A percentile compares a stretch with the other conserved stretches of the same genome.
Conservation (phyloP, 2,329 filamentous ascomycete species). For the Exophiala alcalophila region DNA sequence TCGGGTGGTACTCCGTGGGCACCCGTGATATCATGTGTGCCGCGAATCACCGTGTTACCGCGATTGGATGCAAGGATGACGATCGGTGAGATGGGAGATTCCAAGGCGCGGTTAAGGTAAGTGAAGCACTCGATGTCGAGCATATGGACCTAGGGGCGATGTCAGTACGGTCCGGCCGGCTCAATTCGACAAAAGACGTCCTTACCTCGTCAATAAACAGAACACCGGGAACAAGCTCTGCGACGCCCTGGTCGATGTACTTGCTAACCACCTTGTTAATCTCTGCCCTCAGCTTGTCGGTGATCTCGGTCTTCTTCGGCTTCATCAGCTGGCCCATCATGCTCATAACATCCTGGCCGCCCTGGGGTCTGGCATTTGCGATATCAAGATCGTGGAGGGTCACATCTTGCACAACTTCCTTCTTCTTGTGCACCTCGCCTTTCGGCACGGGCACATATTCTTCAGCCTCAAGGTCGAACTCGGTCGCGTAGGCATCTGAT, state of each 20-base stretch:
- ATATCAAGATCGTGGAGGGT: conserved; percentile 95
- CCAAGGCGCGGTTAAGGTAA: conserved; percentile 96
- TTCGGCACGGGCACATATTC: conserved; percentile 99
- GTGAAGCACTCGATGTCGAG: conserved; percentile 99
- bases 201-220: conserved; percentile 96
- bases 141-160: conserved; percentile 78
- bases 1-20: conserved; percentile 94
- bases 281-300: conserved; percentile 89
- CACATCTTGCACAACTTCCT: conserved; percentile 98
- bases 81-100: conserved; percentile 91
- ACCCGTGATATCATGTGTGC: conserved; percentile 72
- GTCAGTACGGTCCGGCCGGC: conserved; percentile 5
- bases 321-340: conserved; percentile 99
- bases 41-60: conserved; percentile 87
- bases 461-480: conserved; percentile 97
- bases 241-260: conserved; percentile 97
- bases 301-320: conserved; percentile 99
- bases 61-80: conserved; percentile 97
- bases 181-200: conserved; percentile 14
- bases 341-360: conserved; percentile 98
- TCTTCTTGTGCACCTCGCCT: conserved; percentile 99
- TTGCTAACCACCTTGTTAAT: conserved; percentile 99
- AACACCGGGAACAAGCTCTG: conserved; percentile 95
- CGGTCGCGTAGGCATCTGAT: conserved; percentile 94
- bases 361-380: conserved; percentile 90